phyloP scores from a whole-genome alignment of 2,329 filamentous ascomycete genomes.

The Aspergillus brunneoviolaceus region DNA sequence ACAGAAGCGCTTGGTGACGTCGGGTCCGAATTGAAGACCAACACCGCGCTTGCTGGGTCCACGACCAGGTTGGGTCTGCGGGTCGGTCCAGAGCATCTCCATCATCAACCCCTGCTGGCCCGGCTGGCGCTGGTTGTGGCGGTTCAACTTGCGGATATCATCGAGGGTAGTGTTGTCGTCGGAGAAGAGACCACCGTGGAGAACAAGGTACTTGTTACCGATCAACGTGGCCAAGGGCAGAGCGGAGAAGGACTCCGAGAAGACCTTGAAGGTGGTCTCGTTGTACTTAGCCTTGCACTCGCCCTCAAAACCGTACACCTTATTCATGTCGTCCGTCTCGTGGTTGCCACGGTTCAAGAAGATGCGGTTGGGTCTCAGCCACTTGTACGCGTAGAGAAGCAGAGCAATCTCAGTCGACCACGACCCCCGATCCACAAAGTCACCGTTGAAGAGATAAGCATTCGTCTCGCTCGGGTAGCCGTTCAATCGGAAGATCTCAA shows the following conservation, averaged over 20 bases:
- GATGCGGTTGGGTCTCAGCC: constrained; percentile 81
- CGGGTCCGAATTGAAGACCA: constrained; percentile 92
- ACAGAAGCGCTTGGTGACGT: constrained; percentile 94
- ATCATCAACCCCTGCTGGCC: constrained; percentile 97
- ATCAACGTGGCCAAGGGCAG: constrained; percentile 89
- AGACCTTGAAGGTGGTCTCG: constrained; percentile 92
- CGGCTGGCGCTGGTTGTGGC: constrained; percentile 87
- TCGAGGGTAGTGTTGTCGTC: constrained; percentile 87
- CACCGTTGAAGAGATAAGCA: constrained; percentile 95
- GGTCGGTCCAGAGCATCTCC: constrained; percentile 99
- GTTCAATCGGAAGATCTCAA: constrained; percentile 93
- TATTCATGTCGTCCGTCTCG: constrained; percentile 99
- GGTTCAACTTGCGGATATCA: constrained; percentile 88
- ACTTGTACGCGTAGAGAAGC: constrained; percentile 93
- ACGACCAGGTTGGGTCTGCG: constrained; percentile 78
- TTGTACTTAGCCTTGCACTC: constrained; percentile 99
- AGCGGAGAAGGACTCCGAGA: constrained; percentile 96
- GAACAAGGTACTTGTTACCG: constrained; percentile 83
- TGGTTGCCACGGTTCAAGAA: constrained; percentile 98
- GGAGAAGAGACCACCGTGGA: constrained; percentile 94
- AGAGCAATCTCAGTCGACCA: constrained; percentile 98
- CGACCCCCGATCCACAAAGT: constrained; percentile 95
- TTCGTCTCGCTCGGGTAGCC: constrained; percentile 82
- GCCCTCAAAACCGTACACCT: constrained; percentile 96
- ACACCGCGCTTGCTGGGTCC: constrained; percentile 96